Conservation (phyloP, 2,329 filamentous ascomycete species). For the Scorias spongiosa region DNA sequence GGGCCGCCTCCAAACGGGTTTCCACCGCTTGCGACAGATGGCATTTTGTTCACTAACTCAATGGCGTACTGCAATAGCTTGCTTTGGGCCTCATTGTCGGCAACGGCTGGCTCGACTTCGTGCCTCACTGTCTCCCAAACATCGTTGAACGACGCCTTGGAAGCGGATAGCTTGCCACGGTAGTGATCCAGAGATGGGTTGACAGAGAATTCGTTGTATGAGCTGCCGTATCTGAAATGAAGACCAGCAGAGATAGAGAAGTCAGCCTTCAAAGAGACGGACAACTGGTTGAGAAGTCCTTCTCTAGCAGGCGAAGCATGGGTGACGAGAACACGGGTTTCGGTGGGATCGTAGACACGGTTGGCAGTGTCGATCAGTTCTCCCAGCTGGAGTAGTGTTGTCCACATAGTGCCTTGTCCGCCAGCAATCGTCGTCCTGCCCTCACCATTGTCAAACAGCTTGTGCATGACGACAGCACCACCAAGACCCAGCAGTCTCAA, state of each 20-base stretch:
- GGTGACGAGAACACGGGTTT: constrained; percentile 91
- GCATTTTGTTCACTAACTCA: constrained; percentile 96
- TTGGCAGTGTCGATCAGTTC: constrained; percentile 96
- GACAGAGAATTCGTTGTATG: constrained; percentile 98
- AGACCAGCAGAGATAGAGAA: constrained; percentile 96
- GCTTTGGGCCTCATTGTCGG: constrained; percentile 86
- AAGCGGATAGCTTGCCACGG: constrained; percentile 92
- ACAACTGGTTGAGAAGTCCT: constrained; percentile 92
- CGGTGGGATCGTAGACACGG: constrained; percentile 93
- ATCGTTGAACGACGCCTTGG: constrained; percentile 96
- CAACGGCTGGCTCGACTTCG: constrained; percentile 88
- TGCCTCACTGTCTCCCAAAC: constrained; percentile 98
- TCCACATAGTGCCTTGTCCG: constrained; percentile 99
- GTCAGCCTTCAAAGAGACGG: constrained; percentile 91
- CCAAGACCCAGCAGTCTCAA: constrained; percentile 84
- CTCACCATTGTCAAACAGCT: constrained; percentile 97
- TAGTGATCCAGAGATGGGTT: constrained; percentile 97
- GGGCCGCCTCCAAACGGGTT: constrained; percentile 89
- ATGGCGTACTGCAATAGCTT: constrained; percentile 81
- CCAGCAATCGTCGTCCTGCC: constrained; percentile 95
- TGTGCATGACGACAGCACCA: constrained; percentile 98
- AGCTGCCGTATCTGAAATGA: constrained; percentile 96
- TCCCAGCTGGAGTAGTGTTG: constrained; percentile 91
- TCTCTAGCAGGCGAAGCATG: constrained; percentile 94
- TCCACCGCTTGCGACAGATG: constrained; percentile 79